phyloP scores from a whole-genome alignment of 1,284 basidiomycete genomes.

The Boletellus deceptivus region DNA sequence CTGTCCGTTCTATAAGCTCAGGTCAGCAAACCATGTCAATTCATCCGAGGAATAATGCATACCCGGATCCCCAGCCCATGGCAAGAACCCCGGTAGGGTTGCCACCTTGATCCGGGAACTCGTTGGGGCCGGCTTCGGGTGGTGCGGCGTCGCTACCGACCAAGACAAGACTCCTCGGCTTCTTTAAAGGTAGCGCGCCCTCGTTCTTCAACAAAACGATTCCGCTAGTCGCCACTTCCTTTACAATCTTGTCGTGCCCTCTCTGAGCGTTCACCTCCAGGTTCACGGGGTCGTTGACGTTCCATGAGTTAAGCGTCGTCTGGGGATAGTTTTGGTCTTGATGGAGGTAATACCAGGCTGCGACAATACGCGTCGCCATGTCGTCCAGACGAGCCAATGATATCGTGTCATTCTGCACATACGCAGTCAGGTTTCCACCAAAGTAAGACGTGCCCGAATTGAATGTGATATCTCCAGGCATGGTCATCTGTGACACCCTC shows the following conservation, averaged over 20 bases:
- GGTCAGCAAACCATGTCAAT: neutral
- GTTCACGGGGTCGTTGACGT: conserved; percentile 46
- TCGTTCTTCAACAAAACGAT: conserved; percentile 79
- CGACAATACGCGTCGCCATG: conserved; percentile 66
- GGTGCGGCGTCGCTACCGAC: conserved; percentile 58
- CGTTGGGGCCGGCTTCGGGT: conserved; percentile 54
- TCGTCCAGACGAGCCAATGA: conserved; percentile 53
- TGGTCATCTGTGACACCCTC: conserved; percentile 31
- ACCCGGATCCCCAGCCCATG: conserved; percentile 66
- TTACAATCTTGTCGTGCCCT: conserved; percentile 53
- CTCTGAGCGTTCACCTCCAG: conserved; percentile 61
- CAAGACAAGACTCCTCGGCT: conserved; percentile 35
- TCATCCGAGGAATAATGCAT: neutral
- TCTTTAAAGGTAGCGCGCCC: conserved; percentile 52
- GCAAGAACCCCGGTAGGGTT: conserved; percentile 57
- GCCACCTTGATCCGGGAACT: conserved; percentile 46
- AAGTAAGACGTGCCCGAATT: conserved; percentile 38
- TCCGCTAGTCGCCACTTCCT: conserved; percentile 66
- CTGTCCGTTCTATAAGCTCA: conserved; percentile 32
- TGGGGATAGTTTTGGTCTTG: conserved; percentile 59
- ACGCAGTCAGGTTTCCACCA: conserved; percentile 46
- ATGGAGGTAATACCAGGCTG: conserved; percentile 57
- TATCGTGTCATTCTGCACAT: conserved; percentile 33
- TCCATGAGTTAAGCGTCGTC: conserved; percentile 52
- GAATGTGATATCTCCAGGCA: conserved; percentile 43